Evolutionary conservation across 257 asterid species (phyloP).

Genomic region (Nicotiana knightiana): DNA sequence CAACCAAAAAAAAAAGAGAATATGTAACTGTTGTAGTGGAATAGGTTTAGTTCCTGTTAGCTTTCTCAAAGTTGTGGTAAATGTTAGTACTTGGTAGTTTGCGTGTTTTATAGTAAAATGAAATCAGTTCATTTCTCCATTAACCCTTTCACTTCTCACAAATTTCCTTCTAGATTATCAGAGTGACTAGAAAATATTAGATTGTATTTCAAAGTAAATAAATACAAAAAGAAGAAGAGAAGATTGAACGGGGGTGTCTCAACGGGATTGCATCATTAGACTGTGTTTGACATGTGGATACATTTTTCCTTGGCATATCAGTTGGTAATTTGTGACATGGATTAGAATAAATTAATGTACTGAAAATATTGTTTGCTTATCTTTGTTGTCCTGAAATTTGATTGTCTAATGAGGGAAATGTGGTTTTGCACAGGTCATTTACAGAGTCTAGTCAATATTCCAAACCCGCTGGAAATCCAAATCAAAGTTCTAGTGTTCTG

Average conservation of each 20-base stretch:
- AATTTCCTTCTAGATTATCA: background rate
- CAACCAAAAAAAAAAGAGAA: background rate
- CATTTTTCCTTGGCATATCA: slow-evolving; percentile 2
- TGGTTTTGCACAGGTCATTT: slow-evolving; percentile 45
- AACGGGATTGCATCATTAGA: background rate
- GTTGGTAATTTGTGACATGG: background rate
- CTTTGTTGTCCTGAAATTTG: background rate
- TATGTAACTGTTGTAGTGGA: background rate
- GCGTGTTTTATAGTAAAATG: background rate
- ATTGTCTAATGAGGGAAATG: background rate
- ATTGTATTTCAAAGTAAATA: background rate
- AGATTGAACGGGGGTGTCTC: background rate
- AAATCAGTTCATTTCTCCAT: background rate
- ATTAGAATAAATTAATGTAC: background rate
- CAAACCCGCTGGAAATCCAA: slow-evolving; percentile 46
- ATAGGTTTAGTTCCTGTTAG: background rate
- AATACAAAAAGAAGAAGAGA: background rate
- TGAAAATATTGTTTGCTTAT: background rate
- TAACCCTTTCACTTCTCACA: background rate
- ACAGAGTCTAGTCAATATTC: slow-evolving; percentile 60
- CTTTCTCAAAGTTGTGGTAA: background rate
- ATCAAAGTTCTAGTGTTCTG: slow-evolving; percentile 28
- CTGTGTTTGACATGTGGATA: background rate
- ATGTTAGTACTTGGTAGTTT: background rate
- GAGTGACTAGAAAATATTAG: background rate